Percentiles rank a stretch among this genome's conserved stretches.
These are phyloP conservation scores for Symbiodinium pilosum DNA, from an alignment of 73 alveolate genomes.

Conservation along the genomic window DNA sequence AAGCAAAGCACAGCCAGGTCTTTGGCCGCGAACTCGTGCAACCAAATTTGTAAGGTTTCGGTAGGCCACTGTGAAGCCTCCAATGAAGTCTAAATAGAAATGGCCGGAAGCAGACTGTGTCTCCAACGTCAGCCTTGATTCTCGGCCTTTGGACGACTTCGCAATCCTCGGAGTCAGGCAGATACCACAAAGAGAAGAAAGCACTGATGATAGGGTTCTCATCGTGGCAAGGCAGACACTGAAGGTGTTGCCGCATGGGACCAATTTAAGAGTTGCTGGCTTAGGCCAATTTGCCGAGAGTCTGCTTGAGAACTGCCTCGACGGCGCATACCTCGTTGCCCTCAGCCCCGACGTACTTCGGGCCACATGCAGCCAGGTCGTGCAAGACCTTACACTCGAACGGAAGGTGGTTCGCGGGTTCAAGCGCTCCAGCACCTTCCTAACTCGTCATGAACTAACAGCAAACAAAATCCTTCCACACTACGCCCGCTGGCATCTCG, in stretches of 20 bases:
- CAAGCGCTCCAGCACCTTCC: too few species aligned
- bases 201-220: too few species aligned
- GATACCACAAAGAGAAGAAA: background rate
- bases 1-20: constrained; percentile 23
- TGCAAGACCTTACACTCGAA: constrained; percentile 5
- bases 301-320: background rate
- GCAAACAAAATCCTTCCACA: background rate
- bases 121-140: constrained; percentile 4
- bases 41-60: constrained; percentile 48
- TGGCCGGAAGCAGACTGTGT: constrained; percentile 86
- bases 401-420: too few species aligned
- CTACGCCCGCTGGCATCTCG: background rate
- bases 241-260: too few species aligned
- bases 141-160: constrained; percentile 34
- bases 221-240: too few species aligned
- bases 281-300: background rate
- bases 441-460: too few species aligned
- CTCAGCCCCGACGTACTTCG: background rate
- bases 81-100: constrained; percentile 46
- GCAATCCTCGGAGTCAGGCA: background rate
- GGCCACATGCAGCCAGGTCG: background rate
- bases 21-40: constrained; percentile 11
- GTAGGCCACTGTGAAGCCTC: background rate
- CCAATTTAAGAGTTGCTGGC: too few species aligned
- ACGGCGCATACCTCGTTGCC: constrained; percentile 10